These are phyloP conservation scores for Oropetium thomaeum DNA, from an alignment of 176 grass and related monocot genomes.

Conservation along the genomic window DNA sequence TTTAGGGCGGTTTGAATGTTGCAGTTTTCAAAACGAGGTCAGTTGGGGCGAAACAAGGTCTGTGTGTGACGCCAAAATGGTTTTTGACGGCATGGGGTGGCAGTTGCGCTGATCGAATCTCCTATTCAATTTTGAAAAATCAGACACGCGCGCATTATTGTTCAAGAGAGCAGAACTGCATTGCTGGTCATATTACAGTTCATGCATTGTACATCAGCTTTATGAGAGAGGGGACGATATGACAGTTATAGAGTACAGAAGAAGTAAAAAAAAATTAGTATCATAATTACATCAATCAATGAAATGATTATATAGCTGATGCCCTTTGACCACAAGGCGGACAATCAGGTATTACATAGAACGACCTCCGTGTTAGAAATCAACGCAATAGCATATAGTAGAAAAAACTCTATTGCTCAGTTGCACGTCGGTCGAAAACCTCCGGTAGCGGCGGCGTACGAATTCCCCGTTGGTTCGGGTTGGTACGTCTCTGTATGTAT, in stretches of 20 bases:
- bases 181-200: not conserved
- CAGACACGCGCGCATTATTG: too few species aligned
- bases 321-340: slow-evolving; percentile 21
- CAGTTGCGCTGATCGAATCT: too few species aligned
- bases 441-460: not conserved
- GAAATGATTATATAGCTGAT: not conserved
- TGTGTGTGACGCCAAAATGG: too few species aligned
- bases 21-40: too few species aligned
- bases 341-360: slow-evolving; percentile 1
- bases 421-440: not conserved
- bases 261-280: not conserved
- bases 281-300: slow-evolving; percentile 13
- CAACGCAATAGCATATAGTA: not conserved
- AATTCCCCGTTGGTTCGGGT: not conserved
- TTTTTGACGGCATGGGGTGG: too few species aligned
- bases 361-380: not conserved
- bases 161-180: not conserved
- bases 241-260: not conserved
- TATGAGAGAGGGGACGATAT: not conserved
- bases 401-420: not conserved
- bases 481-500: not conserved
- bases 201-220: not conserved
- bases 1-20: too few species aligned
- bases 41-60: too few species aligned
- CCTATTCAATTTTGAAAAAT: too few species aligned